Percentiles rank a stretch among this genome's conserved stretches.
These are phyloP conservation scores for Pseudoneurospora amorphoporcata DNA, from an alignment of 495 filamentous ascomycete genomes.

Conservation along the genomic window DNA sequence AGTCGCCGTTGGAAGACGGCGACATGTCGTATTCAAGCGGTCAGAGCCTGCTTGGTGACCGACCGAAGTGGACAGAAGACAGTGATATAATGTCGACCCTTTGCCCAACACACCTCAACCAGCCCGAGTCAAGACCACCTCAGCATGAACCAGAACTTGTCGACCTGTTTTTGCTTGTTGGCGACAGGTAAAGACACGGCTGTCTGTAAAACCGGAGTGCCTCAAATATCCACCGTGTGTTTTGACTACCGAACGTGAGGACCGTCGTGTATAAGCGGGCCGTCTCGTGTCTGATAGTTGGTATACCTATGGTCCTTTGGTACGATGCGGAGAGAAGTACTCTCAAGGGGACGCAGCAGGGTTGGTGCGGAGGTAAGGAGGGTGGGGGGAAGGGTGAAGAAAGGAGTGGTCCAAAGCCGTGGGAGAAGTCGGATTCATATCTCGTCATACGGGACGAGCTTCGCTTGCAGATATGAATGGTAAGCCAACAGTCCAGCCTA, in stretches of 20 bases:
- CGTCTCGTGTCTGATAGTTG: not conserved
- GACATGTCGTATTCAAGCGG: constrained; percentile 25
- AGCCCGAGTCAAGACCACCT: not conserved
- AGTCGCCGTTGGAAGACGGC: constrained; percentile 42
- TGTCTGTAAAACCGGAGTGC: not conserved
- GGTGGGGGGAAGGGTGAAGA: constrained; percentile 7
- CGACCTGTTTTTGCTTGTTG: not conserved
- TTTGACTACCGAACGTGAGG: not conserved
- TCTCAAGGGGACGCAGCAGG: not conserved
- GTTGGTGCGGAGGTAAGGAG: not conserved
- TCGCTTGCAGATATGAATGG: constrained; percentile 5
- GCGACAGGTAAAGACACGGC: not conserved
- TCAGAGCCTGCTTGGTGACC: not conserved
- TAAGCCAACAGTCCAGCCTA: not conserved
- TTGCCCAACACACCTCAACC: not conserved
- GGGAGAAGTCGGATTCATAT: constrained; percentile 26
- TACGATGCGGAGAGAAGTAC: not conserved
- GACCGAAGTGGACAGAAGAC: not conserved
- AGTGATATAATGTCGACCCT: not conserved
- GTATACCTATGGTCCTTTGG: not conserved
- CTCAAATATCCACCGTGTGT: not conserved
- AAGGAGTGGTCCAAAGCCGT: constrained; percentile 16
- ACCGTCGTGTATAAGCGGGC: not conserved
- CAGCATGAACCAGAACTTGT: not conserved
- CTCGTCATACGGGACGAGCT: constrained; percentile 12